These are phyloP conservation scores for Paraphoma sp. DNA, from an alignment of 2,329 filamentous ascomycete genomes.

Conservation along the genomic window DNA sequence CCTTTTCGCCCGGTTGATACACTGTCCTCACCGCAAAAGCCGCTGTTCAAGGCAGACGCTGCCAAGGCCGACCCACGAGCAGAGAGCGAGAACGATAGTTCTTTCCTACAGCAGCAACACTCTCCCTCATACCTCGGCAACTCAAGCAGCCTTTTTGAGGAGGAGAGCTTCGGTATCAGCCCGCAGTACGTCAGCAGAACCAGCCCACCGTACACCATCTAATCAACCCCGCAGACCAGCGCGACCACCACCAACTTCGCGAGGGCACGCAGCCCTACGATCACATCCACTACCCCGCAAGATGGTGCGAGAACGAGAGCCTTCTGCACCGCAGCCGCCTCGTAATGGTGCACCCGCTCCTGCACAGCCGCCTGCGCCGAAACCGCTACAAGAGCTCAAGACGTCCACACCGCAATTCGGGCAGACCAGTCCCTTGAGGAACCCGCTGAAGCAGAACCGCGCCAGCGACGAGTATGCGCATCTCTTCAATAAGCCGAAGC, in stretches of 20 bases:
- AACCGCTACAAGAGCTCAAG: conserved; percentile 42
- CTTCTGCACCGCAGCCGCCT: conserved; percentile 46
- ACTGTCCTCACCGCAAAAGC: conserved; percentile 40
- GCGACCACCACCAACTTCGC: conserved; percentile 9
- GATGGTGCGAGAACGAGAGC: conserved; percentile 62
- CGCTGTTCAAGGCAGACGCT: conserved; percentile 25
- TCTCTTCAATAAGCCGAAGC: conserved; percentile 61
- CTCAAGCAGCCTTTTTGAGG: conserved; percentile 46
- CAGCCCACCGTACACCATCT: not conserved
- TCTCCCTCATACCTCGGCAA: conserved; percentile 30
- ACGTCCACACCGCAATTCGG: conserved; percentile 59
- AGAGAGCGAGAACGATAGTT: conserved; percentile 1
- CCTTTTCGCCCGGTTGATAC: conserved; percentile 44
- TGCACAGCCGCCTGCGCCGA: conserved; percentile 26
- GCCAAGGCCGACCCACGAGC: conserved; percentile 7
- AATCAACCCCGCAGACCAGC: conserved; percentile 5
- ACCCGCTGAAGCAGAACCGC: conserved; percentile 50
- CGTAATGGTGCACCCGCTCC: conserved; percentile 23
- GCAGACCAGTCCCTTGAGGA: conserved; percentile 63
- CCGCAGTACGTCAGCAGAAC: not conserved
- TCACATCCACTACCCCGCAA: conserved; percentile 20
- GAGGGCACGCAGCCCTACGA: not conserved
- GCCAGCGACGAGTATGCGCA: conserved; percentile 40
- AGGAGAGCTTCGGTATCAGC: conserved; percentile 6
- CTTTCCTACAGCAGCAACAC: not conserved